Conservation (phyloP, 768 basidiomycete genomes). For the Leccinum longicurvipes region DNA sequence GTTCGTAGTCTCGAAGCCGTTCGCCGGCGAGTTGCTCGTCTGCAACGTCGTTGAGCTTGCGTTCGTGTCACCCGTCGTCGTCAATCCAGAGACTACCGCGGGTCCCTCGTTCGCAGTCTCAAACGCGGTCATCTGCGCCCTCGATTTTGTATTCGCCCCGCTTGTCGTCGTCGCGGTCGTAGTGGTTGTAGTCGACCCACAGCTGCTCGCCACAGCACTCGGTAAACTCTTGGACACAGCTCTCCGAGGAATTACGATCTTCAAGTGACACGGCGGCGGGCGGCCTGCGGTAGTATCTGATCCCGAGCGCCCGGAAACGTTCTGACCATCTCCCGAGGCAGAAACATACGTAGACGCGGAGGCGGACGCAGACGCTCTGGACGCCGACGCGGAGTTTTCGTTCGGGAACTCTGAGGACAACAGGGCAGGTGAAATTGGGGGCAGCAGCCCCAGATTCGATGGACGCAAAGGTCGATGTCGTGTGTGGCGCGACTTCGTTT, state of each 20-base stretch:
- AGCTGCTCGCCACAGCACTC: background rate
- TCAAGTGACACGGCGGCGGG: background rate
- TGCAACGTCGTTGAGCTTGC: too few relatives aligned
- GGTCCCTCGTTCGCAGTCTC: too few relatives aligned
- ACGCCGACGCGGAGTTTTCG: background rate
- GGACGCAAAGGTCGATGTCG: slow-evolving; percentile 3
- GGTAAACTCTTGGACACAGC: background rate
- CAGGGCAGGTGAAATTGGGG: background rate
- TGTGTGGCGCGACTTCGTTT: background rate
- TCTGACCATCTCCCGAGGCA: background rate
- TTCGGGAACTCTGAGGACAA: background rate
- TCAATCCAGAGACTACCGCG: too few relatives aligned
- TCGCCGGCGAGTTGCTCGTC: background rate
- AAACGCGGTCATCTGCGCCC: background rate
- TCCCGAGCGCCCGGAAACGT: background rate
- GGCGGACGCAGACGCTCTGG: background rate
- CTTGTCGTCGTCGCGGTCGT: background rate
- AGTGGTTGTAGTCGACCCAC: background rate
- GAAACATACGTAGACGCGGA: background rate
- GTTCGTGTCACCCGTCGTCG: too few relatives aligned
- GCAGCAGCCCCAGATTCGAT: slow-evolving; percentile 16
- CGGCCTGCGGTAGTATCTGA: background rate
- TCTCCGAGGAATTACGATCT: slow-evolving; percentile 1
- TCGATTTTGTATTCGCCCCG: background rate
- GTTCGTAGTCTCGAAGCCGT: background rate